These are phyloP conservation scores for Claviceps sp. DNA, from an alignment of 2,329 filamentous ascomycete species.

Conservation along the genomic window DNA sequence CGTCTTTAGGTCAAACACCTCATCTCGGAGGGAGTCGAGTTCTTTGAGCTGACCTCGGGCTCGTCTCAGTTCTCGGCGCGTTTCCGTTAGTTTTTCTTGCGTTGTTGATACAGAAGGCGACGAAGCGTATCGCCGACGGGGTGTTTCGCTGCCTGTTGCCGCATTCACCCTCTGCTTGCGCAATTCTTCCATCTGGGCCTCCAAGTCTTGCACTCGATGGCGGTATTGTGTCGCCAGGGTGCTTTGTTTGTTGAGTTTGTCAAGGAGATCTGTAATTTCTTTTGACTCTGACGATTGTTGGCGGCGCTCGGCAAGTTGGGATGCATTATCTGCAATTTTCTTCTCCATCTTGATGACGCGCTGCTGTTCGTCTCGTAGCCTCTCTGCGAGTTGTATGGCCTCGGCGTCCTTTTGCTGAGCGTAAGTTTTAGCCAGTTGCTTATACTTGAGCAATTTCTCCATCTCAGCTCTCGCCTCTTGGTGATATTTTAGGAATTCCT, in stretches of 20 bases:
- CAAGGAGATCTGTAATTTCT: constrained; percentile 33
- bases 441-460: constrained; percentile 66
- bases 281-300: constrained; percentile 21
- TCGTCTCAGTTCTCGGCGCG: constrained; percentile 38
- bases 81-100: constrained; percentile 37
- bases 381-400: constrained; percentile 49
- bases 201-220: constrained; percentile 44
- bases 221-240: constrained; percentile 44
- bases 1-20: constrained; percentile 38
- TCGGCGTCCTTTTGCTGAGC: constrained; percentile 66
- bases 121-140: constrained; percentile 21
- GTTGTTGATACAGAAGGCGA: constrained; percentile 32
- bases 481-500: constrained; percentile 61
- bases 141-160: constrained; percentile 15
- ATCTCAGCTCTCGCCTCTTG: constrained; percentile 59
- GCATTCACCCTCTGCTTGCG: constrained; percentile 23
- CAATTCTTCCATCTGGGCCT: constrained; percentile 32
- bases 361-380: constrained; percentile 54
- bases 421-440: constrained; percentile 65
- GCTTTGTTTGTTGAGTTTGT: constrained; percentile 44
- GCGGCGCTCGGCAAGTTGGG: constrained; percentile 32
- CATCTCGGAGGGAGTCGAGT: constrained; percentile 34
- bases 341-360: constrained; percentile 52
- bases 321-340: constrained; percentile 45
- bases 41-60: constrained; percentile 42